A percentile compares a stretch with the other conserved stretches of the same genome.
phyloP scores from a whole-genome alignment of 805 yeast species.

The Candida nanaspora region DNA sequence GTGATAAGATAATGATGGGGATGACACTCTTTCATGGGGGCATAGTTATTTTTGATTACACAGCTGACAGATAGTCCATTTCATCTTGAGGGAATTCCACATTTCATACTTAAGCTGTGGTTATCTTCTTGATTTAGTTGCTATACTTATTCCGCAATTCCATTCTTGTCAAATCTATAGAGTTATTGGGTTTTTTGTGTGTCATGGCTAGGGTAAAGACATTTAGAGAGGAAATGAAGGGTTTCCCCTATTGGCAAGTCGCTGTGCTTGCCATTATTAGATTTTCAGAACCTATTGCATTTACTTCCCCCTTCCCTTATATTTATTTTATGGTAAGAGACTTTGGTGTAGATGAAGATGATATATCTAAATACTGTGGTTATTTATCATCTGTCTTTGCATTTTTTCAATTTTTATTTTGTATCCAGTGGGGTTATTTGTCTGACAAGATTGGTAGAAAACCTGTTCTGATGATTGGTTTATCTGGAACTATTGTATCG shows the following conservation, averaged over 20 bases:
- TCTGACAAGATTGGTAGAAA: slow-evolving; percentile 54
- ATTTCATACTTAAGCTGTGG: no score
- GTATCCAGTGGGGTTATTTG: slow-evolving; percentile 53
- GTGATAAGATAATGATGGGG: no score
- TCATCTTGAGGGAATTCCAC: no score
- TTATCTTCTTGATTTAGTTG: no score
- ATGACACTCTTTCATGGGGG: no score
- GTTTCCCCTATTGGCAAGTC: slow-evolving; percentile 49
- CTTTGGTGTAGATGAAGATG: slow-evolving; percentile 44
- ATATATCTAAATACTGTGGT: slow-evolving; percentile 54
- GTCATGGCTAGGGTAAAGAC: slow-evolving; percentile 4
- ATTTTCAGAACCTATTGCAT: slow-evolving; percentile 56
- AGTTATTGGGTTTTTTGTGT: not conserved
- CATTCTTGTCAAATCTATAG: no score
- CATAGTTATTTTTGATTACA: no score
- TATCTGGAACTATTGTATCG: slow-evolving; percentile 43
- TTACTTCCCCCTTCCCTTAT: slow-evolving; percentile 58
- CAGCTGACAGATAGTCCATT: no score
- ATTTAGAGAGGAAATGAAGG: slow-evolving; percentile 44
- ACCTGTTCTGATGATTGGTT: slow-evolving; percentile 42
- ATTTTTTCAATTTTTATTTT: slow-evolving; percentile 48
- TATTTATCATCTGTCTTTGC: slow-evolving; percentile 58
- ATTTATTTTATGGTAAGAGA: slow-evolving; percentile 57
- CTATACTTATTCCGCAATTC: no score
- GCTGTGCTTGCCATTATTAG: slow-evolving; percentile 36